A percentile compares a stretch with the other conserved stretches of the same genome.
phyloP scores from a whole-genome alignment of 495 filamentous ascomycete species.

The Neurospora sp. region DNA sequence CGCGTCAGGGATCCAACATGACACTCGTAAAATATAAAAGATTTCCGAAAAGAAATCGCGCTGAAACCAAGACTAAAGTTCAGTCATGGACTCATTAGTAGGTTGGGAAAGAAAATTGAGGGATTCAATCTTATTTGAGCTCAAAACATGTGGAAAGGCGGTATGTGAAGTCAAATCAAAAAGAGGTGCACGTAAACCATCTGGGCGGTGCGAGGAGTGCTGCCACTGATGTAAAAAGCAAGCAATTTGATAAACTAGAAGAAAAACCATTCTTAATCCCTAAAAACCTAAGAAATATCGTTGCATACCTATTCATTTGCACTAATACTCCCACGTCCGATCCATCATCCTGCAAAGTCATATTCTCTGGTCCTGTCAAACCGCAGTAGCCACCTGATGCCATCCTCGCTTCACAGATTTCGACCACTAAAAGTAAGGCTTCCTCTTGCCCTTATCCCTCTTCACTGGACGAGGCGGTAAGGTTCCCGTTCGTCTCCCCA shows the following conservation, averaged over 20 bases:
- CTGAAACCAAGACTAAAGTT: not conserved
- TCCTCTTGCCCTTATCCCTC: too few species aligned
- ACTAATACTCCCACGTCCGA: not conserved
- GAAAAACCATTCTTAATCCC: not conserved
- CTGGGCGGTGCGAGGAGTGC: not conserved
- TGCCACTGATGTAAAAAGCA: not conserved
- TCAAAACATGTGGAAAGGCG: not conserved
- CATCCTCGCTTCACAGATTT: too few species aligned
- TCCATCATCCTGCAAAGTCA: not conserved
- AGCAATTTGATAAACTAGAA: not conserved
- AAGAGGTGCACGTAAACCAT: not conserved
- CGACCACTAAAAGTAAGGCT: too few species aligned
- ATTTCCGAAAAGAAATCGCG: not conserved
- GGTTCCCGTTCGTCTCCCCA: not conserved
- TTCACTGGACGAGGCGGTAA: not conserved
- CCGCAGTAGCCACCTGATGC: not conserved
- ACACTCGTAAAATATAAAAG: not conserved
- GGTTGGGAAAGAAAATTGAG: not conserved
- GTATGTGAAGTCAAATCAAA: not conserved
- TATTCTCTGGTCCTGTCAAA: not conserved
- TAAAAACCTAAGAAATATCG: not conserved
- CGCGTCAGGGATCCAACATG: not conserved
- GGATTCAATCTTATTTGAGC: not conserved
- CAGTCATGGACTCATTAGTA: not conserved
- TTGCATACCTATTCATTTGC: not conserved